phyloP scores from a whole-genome alignment of 2,329 filamentous ascomycete genomes.

The Verticillium longisporum region DNA sequence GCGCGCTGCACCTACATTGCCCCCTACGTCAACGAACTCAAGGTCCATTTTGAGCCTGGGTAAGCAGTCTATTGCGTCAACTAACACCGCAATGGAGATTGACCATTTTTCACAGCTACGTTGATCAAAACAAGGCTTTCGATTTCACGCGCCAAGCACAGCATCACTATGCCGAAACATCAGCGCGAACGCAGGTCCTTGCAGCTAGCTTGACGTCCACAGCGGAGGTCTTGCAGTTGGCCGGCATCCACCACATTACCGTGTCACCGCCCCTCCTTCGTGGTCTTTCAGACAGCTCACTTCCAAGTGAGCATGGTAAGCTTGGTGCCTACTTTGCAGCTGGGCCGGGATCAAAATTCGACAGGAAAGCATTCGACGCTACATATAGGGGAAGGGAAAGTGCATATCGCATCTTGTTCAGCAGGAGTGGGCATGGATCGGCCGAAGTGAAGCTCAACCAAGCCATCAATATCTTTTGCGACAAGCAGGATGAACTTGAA shows the following conservation, averaged over 20 bases:
- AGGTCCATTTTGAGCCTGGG: conserved; percentile 50
- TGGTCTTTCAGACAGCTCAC: conserved; percentile 31
- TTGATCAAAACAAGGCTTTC: conserved; percentile 41
- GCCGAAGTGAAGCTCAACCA: conserved; percentile 44
- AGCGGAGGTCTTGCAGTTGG: conserved; percentile 51
- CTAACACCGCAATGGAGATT: not conserved
- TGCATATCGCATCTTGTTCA: conserved; percentile 44
- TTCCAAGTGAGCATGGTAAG: conserved; percentile 21
- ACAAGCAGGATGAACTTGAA: conserved; percentile 47
- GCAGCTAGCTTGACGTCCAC: conserved; percentile 50
- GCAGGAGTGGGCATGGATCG: conserved; percentile 35
- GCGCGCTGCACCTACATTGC: conserved; percentile 55
- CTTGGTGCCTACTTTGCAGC: conserved; percentile 21
- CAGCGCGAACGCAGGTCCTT: conserved; percentile 41
- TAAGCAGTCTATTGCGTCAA: conserved; percentile 18
- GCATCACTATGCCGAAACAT: conserved; percentile 38
- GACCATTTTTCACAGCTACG: conserved; percentile 26
- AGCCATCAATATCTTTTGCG: conserved; percentile 52
- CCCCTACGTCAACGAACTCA: conserved; percentile 60
- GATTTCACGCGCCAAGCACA: conserved; percentile 44
- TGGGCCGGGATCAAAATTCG: conserved; percentile 18
- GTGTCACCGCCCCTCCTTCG: conserved; percentile 46
- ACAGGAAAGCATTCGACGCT: conserved; percentile 3
- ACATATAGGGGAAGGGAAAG: conserved; percentile 28
- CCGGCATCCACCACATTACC: conserved; percentile 52